Conservation (phyloP, 139 green algal species). For the Closterium sp. region DNA sequence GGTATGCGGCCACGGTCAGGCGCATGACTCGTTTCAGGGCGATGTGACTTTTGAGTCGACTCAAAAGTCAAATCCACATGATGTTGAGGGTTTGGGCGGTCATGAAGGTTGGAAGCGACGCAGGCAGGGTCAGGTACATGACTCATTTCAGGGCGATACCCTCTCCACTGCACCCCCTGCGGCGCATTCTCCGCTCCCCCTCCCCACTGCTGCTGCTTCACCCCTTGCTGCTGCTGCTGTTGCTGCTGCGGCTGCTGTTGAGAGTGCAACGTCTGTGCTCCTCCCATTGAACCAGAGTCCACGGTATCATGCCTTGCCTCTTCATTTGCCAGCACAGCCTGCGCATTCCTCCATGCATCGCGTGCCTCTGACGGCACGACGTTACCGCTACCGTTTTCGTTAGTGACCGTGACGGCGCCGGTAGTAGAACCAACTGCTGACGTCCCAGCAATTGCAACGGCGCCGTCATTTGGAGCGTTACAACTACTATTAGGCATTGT, state of each 20-base stretch:
- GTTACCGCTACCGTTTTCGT: not conserved
- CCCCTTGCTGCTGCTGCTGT: not conserved
- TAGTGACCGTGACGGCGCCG: not conserved
- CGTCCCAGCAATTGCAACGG: not conserved
- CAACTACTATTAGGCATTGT: not conserved
- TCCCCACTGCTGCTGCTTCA: too few species aligned
- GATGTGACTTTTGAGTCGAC: too few species aligned
- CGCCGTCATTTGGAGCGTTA: not conserved
- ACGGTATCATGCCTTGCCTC: too few species aligned
- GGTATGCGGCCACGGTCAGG: too few species aligned
- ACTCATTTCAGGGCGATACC: not conserved
- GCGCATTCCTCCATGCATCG: not conserved
- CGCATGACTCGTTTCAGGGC: too few species aligned
- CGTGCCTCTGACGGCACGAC: too few species aligned
- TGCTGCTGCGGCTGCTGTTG: not conserved
- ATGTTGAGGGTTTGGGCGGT: too few species aligned
- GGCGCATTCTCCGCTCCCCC: not conserved
- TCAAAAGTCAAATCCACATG: too few species aligned
- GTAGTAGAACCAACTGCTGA: too few species aligned
- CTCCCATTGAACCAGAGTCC: not conserved
- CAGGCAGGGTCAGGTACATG: too few species aligned
- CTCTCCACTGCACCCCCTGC: not conserved
- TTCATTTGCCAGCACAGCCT: not conserved
- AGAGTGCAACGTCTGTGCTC: not conserved
- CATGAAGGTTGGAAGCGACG: too few species aligned